These are phyloP conservation scores for Zoysia pacifica DNA, from an alignment of 176 grass and related monocot species.

Conservation along the genomic window DNA sequence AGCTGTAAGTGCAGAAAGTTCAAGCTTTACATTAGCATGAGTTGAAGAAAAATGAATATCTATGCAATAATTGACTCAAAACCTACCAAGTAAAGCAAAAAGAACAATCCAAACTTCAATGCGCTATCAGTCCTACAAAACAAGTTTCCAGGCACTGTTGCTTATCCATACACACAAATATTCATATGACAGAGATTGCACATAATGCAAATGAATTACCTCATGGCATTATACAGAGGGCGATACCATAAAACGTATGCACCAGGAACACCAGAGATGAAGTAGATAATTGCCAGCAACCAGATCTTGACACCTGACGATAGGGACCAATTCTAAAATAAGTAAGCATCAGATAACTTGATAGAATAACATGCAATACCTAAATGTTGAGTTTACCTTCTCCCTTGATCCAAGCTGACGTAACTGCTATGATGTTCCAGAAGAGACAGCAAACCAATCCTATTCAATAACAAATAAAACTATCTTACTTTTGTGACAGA, in stretches of 20 bases:
- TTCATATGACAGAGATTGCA: not conserved
- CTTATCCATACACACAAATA: slow-evolving; percentile 15
- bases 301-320: slow-evolving; percentile 93
- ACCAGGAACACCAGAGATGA: slow-evolving; percentile 93
- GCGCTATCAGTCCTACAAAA: slow-evolving; percentile 94
- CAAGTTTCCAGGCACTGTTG: slow-evolving; percentile 38
- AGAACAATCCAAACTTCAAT: slow-evolving; percentile 93
- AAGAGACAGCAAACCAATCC: slow-evolving; percentile 80
- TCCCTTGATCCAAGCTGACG: slow-evolving; percentile 95
- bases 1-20: slow-evolving; percentile 49
- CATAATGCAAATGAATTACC: slow-evolving; percentile 45
- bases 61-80: slow-evolving; percentile 13
- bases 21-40: not conserved
- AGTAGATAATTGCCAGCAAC: slow-evolving; percentile 97
- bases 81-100: slow-evolving; percentile 84
- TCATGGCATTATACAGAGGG: slow-evolving; percentile 97
- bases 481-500: slow-evolving; percentile 9
- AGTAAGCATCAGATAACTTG: not conserved
- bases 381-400: slow-evolving; percentile 58
- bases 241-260: slow-evolving; percentile 97
- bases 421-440: slow-evolving; percentile 96
- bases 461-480: slow-evolving; percentile 48
- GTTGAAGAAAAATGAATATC: slow-evolving; percentile 8
- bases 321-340: slow-evolving; percentile 18
- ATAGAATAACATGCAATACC: slow-evolving; percentile 9